Evolutionary conservation across 108 stramenopile species (phyloP).

Genomic region (Schizochytrium sp.): DNA sequence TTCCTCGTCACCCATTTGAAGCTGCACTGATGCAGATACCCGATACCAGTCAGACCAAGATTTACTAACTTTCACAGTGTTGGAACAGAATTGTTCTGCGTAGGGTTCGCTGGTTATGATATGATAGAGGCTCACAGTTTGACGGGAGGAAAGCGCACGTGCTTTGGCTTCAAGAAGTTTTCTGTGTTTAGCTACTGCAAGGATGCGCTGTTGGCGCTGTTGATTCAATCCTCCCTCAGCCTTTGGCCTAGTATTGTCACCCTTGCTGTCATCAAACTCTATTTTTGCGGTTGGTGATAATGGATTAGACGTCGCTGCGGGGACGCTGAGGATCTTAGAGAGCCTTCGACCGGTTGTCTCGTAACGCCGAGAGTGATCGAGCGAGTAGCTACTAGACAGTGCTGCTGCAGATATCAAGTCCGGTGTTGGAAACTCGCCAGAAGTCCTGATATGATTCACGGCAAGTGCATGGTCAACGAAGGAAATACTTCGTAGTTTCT

Average conservation of each 20-base stretch:
- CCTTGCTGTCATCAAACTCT: too few species aligned
- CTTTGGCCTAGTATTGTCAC: too few species aligned
- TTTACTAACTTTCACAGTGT: neutral
- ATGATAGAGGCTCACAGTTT: neutral
- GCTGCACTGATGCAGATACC: neutral
- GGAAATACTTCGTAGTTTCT: neutral
- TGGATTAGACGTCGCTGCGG: neutral
- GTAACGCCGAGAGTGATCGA: neutral
- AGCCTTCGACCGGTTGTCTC: neutral
- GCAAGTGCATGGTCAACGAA: constrained; percentile 9
- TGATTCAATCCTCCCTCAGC: too few species aligned
- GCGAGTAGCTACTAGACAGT: neutral
- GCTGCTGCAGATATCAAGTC: neutral
- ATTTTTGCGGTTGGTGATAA: too few species aligned
- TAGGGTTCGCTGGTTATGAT: neutral
- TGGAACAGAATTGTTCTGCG: neutral
- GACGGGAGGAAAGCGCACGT: neutral
- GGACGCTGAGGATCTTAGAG: neutral
- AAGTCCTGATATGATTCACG: neutral
- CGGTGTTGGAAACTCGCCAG: neutral
- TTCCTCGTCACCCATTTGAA: neutral
- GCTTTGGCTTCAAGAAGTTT: constrained; percentile 10
- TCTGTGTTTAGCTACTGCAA: neutral
- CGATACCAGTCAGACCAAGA: constrained; percentile 22
- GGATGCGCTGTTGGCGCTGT: too few species aligned